A percentile compares a stretch with the other conserved stretches of the same genome.
phyloP scores from a whole-genome alignment of 1,284 basidiomycete genomes.

The Phenoliferia sp. region DNA sequence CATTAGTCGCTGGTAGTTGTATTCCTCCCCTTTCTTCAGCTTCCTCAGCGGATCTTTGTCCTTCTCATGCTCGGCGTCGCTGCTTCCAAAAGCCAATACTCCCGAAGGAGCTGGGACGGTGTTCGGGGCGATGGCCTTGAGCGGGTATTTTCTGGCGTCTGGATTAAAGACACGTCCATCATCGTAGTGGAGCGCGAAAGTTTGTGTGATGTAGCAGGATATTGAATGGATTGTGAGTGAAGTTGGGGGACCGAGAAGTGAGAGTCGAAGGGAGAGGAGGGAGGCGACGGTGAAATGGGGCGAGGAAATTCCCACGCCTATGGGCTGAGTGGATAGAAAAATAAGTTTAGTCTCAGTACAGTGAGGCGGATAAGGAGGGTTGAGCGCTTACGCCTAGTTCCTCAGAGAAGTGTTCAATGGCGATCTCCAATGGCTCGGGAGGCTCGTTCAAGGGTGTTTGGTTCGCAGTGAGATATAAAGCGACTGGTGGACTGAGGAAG shows the following conservation, averaged over 20 bases:
- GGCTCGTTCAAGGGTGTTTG: conserved; percentile 18
- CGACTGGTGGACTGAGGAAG: conserved; percentile 3
- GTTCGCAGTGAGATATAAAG: conserved; percentile 17
- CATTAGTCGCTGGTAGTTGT: conserved; percentile 11
- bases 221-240: conserved; percentile 12
- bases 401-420: conserved; percentile 15
- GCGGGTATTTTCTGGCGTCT: neutral
- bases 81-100: neutral
- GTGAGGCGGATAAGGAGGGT: neutral
- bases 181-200: conserved; percentile 14
- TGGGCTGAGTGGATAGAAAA: conserved; percentile 8
- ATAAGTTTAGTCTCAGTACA: neutral
- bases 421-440: conserved; percentile 12
- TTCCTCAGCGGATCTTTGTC: conserved; percentile 16
- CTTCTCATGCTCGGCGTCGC: neutral
- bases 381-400: conserved; percentile 20
- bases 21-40: conserved; percentile 3
- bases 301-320: conserved; percentile 21
- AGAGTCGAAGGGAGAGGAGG: conserved; percentile 15
- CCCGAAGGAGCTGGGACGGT: neutral
- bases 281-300: conserved; percentile 28
- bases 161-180: conserved; percentile 2
- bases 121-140: neutral
- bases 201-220: conserved; percentile 11
- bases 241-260: conserved; percentile 15